Conservation (phyloP, 2,329 filamentous ascomycete species). For the Drechslerella dactyloides region DNA sequence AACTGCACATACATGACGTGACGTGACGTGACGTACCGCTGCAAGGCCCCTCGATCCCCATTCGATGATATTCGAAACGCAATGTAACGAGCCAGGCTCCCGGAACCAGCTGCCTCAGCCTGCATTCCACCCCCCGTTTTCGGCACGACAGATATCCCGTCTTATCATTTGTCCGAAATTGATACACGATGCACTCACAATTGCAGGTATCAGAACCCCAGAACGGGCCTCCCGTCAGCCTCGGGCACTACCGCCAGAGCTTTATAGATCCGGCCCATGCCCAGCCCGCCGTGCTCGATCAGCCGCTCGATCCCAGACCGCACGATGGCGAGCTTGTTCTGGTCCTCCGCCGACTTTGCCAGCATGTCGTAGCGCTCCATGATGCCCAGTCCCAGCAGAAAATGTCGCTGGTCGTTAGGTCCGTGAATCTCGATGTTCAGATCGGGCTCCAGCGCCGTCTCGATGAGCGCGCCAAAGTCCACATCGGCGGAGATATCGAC, state of each 20-base stretch:
- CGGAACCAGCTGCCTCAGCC: no score
- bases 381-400: slow-evolving; percentile 82
- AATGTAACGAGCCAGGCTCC: no score
- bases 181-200: not conserved
- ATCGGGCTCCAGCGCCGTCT: slow-evolving; percentile 76
- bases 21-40: not conserved
- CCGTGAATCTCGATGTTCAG: slow-evolving; percentile 88
- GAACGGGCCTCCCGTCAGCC: slow-evolving; percentile 76
- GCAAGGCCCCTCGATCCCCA: no score
- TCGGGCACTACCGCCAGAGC: slow-evolving; percentile 88
- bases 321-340: slow-evolving; percentile 67
- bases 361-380: slow-evolving; percentile 75
- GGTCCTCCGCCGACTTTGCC: slow-evolving; percentile 60
- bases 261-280: slow-evolving; percentile 96
- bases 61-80: no score
- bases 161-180: no score
- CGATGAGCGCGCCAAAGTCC: slow-evolving; percentile 85
- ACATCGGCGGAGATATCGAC: slow-evolving; percentile 93
- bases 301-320: slow-evolving; percentile 77
- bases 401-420: slow-evolving; percentile 82
- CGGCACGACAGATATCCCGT: not conserved
- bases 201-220: slow-evolving; percentile 69
- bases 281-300: slow-evolving; percentile 78
- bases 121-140: not conserved
- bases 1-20: not conserved